Conservation (phyloP, 441 rosid genomes). For the Croton laevigatus region DNA sequence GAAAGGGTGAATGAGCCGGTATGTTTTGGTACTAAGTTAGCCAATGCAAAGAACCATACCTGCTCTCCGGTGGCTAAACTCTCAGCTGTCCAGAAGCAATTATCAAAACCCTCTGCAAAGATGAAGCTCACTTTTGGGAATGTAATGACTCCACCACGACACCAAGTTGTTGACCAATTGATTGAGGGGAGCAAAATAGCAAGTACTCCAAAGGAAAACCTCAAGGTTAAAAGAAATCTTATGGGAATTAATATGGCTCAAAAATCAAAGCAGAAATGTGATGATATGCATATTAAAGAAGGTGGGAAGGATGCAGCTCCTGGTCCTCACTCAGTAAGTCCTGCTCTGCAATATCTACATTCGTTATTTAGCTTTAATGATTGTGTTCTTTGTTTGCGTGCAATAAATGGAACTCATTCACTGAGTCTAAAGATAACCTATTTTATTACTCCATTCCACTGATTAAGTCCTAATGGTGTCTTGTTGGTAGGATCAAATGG, state of each 20-base stretch:
- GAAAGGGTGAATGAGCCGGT: constrained; percentile 26
- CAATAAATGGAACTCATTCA: constrained; percentile 2
- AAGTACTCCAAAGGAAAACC: constrained; percentile 37
- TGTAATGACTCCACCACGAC: constrained; percentile 32
- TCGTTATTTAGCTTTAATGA: neutral
- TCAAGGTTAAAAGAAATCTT: constrained; percentile 36
- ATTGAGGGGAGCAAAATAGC: constrained; percentile 31
- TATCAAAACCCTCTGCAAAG: constrained; percentile 30
- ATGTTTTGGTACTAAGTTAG: constrained; percentile 24
- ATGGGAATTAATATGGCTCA: constrained; percentile 16
- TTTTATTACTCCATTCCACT: constrained; percentile 7
- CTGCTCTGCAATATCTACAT: constrained; percentile 12
- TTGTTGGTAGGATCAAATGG: constrained; percentile 52
- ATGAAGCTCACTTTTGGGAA: constrained; percentile 26
- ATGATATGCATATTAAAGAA: constrained; percentile 38
- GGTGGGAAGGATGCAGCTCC: constrained; percentile 25
- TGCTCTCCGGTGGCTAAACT: constrained; percentile 17
- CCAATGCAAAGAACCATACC: constrained; percentile 22
- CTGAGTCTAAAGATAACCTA: neutral
- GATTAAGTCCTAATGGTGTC: constrained; percentile 19
- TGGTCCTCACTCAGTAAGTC: constrained; percentile 31
- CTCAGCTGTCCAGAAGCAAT: constrained; percentile 31
- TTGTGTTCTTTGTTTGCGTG: neutral
- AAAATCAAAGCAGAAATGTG: constrained; percentile 38
- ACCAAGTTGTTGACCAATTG: constrained; percentile 33